Percentiles rank a stretch among this genome's conserved stretches.
These are phyloP conservation scores for Baorangia bicolor DNA, from an alignment of 768 basidiomycete genomes.

Conservation along the genomic window DNA sequence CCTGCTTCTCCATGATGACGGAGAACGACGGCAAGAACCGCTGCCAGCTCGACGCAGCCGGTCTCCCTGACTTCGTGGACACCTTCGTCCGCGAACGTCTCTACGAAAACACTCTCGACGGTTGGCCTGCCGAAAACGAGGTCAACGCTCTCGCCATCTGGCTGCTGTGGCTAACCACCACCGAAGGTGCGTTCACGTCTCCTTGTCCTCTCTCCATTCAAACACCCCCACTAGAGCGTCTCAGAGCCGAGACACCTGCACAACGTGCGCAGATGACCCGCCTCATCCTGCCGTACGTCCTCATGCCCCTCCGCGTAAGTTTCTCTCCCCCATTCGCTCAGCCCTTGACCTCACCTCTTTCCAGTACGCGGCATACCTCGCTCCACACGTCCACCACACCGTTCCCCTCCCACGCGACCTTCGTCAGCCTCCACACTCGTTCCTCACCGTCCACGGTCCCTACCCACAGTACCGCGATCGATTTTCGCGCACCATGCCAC, in stretches of 20 bases:
- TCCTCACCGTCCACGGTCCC: slow-evolving; percentile 41
- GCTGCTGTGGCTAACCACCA: slow-evolving; percentile 62
- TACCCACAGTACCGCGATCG: slow-evolving; percentile 46
- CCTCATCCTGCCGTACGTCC: slow-evolving; percentile 44
- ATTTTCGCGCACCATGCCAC: slow-evolving; percentile 31
- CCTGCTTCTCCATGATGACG: slow-evolving; percentile 52
- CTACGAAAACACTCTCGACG: slow-evolving; percentile 41
- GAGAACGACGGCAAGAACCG: slow-evolving; percentile 71
- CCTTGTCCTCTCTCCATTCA: slow-evolving; percentile 9
- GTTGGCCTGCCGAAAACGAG: slow-evolving; percentile 58
- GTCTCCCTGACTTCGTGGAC: slow-evolving; percentile 47
- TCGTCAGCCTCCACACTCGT: slow-evolving; percentile 25
- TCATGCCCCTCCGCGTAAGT: slow-evolving; percentile 50
- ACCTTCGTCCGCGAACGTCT: slow-evolving; percentile 45
- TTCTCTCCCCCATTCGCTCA: background rate
- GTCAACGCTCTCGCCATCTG: slow-evolving; percentile 56
- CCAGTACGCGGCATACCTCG: slow-evolving; percentile 56
- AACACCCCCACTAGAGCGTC: slow-evolving; percentile 28
- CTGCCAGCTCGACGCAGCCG: slow-evolving; percentile 52
- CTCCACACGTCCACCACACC: slow-evolving; percentile 59
- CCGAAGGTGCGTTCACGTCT: slow-evolving; percentile 40
- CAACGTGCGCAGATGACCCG: slow-evolving; percentile 31
- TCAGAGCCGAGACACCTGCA: slow-evolving; percentile 24
- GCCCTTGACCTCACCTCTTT: slow-evolving; percentile 9
- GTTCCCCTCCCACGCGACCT: slow-evolving; percentile 44